A percentile compares a stretch with the other conserved stretches of the same genome.
Evolutionary conservation across 164 flowering plant genomes (phyloP).

Genomic region (Magnolia sinica): DNA sequence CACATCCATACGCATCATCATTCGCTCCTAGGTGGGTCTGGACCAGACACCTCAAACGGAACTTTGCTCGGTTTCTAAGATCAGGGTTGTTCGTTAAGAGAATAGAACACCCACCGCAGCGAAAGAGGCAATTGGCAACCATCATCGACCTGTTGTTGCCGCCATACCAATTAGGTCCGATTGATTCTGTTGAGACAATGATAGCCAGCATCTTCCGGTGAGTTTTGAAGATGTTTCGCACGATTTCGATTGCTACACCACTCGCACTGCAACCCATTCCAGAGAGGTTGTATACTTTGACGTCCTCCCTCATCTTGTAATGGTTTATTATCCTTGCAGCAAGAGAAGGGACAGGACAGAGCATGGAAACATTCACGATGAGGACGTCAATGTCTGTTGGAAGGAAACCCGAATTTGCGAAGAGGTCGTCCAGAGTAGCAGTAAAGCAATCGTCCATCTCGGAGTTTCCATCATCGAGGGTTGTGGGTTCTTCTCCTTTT

Average conservation of each 20-base stretch:
- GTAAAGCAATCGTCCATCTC: constrained; percentile 59
- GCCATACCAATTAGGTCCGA: constrained; percentile 12
- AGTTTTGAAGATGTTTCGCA: constrained; percentile 7
- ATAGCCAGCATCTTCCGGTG: constrained; percentile 4
- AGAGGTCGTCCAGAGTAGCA: constrained; percentile 49
- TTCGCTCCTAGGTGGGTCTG: constrained; percentile 13
- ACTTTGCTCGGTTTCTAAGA: constrained; percentile 3
- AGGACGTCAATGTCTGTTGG: constrained; percentile 59
- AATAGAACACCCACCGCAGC: constrained; percentile 15
- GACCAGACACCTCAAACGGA: constrained; percentile 12
- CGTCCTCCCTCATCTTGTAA: constrained; percentile 40
- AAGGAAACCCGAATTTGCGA: constrained; percentile 35
- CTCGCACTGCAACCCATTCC: constrained; percentile 22
- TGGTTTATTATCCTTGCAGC: constrained; percentile 48
- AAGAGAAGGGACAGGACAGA: constrained; percentile 48
- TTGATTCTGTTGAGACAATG: constrained; percentile 8
- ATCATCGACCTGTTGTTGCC: constrained; percentile 17
- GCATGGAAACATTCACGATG: constrained; percentile 62
- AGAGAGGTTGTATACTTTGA: constrained; percentile 9
- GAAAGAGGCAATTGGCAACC: constrained; percentile 16
- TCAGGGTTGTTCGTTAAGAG: constrained; percentile 13
- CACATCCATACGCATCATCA: constrained; percentile 13
- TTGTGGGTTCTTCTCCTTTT: background rate
- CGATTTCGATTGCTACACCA: constrained; percentile 8
- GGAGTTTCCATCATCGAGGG: constrained; percentile 18